Evolutionary conservation across 169 alveolate genomes (phyloP).

Genomic region (Eimeria maxima): DNA sequence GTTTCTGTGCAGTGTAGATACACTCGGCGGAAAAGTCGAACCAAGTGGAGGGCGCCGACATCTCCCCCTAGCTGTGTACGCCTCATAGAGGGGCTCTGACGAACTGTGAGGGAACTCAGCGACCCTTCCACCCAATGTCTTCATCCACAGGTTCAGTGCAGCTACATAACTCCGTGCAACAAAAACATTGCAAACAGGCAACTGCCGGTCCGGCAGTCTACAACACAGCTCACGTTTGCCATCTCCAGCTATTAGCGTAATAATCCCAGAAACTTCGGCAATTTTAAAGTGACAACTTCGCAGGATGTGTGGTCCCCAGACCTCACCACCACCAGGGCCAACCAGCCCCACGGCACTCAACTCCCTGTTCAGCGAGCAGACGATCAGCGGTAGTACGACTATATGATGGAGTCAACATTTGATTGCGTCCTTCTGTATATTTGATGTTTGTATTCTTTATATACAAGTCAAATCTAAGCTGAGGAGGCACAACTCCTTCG

Average conservation of each 20-base stretch:
- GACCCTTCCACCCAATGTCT: not conserved
- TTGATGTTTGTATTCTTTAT: not conserved
- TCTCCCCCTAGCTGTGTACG: not conserved
- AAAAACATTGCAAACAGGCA: not conserved
- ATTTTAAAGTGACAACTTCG: not conserved
- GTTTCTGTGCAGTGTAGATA: constrained; percentile 81
- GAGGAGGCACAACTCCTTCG: not conserved
- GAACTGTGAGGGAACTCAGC: not conserved
- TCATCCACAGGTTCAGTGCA: not conserved
- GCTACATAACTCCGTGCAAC: not conserved
- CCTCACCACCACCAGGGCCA: not conserved
- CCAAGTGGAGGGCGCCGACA: constrained; percentile 61
- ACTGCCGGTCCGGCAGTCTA: not conserved
- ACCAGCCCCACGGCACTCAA: constrained; percentile 38
- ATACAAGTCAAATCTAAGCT: not conserved
- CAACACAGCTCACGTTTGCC: not conserved
- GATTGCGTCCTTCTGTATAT: not conserved
- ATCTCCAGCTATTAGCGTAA: not conserved
- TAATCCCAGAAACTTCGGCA: not conserved
- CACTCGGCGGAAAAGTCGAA: constrained; percentile 74
- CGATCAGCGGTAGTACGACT: not conserved
- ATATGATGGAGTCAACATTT: not conserved
- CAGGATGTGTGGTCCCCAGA: not conserved
- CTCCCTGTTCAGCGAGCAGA: not conserved
- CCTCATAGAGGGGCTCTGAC: not conserved